phyloP scores from a whole-genome alignment of 305 asterid species.

The Ajuga reptans region DNA sequence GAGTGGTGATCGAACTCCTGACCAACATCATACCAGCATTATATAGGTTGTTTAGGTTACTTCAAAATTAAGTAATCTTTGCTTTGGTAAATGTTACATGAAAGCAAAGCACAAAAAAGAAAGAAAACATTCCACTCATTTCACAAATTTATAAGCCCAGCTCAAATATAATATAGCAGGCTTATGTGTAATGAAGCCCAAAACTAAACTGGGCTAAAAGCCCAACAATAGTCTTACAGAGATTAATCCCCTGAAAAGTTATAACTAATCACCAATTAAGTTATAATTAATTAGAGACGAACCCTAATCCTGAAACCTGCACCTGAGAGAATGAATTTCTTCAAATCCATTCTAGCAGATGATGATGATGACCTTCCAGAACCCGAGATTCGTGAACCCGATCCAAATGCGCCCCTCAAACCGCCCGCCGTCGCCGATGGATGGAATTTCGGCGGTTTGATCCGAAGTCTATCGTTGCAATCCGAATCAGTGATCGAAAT shows the following conservation, averaged over 20 bases:
- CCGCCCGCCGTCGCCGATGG: conserved; percentile 26
- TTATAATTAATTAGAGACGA: too few species aligned
- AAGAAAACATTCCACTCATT: too few species aligned
- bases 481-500: conserved; percentile 79
- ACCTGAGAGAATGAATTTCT: conserved; percentile 56
- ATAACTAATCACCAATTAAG: too few species aligned
- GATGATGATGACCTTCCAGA: conserved; percentile 54
- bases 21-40: too few species aligned
- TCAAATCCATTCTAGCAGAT: conserved; percentile 63
- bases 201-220: not conserved
- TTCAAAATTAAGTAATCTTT: not conserved
- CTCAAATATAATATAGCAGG: not conserved
- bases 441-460: conserved; percentile 71
- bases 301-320: conserved; percentile 11
- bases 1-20: too few species aligned
- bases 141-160: not conserved
- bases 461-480: conserved; percentile 44
- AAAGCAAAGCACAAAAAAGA: conserved; percentile 6
- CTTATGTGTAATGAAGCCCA: not conserved
- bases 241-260: too few species aligned
- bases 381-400: conserved; percentile 24
- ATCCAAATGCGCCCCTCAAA: conserved; percentile 24
- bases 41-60: not conserved
- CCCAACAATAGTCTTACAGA: not conserved
- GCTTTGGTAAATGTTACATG: not conserved